Percentiles rank a stretch among this genome's conserved stretches.
Conservation (phyloP, 1,284 basidiomycete species). For the Cystobasidium pallidum region DNA sequence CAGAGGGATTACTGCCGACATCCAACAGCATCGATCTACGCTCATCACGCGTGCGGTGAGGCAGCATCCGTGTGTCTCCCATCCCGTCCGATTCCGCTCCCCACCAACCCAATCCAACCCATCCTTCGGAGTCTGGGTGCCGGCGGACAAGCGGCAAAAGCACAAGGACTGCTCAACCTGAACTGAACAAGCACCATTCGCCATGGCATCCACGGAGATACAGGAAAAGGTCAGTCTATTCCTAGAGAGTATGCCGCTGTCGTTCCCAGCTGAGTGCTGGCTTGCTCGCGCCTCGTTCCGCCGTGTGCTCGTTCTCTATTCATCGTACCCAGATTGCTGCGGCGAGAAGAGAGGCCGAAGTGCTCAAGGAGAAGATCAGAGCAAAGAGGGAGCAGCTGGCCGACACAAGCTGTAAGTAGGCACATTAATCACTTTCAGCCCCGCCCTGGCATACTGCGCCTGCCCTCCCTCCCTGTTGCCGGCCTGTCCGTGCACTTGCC, state of each 20-base stretch:
- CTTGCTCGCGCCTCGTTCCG: background rate
- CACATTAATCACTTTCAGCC: too few species aligned
- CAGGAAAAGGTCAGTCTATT: slow-evolving; percentile 54
- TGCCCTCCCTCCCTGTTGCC: too few species aligned
- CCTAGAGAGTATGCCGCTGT: background rate
- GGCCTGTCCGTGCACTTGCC: background rate
- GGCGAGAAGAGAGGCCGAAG: slow-evolving; percentile 92
- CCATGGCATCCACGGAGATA: slow-evolving; percentile 53
- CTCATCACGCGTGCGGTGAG: too few species aligned
- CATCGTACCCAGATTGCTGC: slow-evolving; percentile 70
- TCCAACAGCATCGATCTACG: background rate
- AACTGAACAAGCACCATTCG: background rate
- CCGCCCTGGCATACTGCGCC: too few species aligned
- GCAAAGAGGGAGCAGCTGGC: slow-evolving; percentile 92
- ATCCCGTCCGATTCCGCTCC: too few species aligned
- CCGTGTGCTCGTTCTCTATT: too few species aligned
- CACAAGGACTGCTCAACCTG: background rate
- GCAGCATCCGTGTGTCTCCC: too few species aligned
- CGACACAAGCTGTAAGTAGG: slow-evolving; percentile 89
- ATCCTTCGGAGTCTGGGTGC: background rate
- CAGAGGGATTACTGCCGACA: background rate
- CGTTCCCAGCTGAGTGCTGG: background rate
- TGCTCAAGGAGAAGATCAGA: slow-evolving; percentile 95
- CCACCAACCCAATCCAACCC: too few species aligned
- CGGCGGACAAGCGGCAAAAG: background rate